Evolutionary conservation across 2,329 filamentous ascomycete species (phyloP), one percentile per base, ranked within the genome.

Genomic region (Aspergillus chevalieri): DNA sequence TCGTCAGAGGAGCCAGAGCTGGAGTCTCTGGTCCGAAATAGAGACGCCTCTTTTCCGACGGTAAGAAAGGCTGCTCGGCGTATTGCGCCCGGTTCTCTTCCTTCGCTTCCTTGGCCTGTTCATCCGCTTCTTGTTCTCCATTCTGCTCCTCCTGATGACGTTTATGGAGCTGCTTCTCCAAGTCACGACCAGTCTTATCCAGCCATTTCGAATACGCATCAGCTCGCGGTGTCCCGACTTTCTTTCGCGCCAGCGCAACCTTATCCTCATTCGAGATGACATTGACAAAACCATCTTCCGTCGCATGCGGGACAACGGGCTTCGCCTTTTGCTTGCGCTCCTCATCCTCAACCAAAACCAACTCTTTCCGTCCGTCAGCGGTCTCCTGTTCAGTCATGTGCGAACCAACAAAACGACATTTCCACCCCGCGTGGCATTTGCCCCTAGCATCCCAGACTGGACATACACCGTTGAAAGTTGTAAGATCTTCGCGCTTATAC

Each of bases 1-100:
- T 98, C 1, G 93, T 98, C 44, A 98, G 78, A 33, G 93, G 93
- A 4, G 93, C 93, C n/a, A 98, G 76, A 9, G 91, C 83, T 0
- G 93, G 93, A 1, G 93, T 98, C 67, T 97, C 92, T 1, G 85
- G 83, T 5, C 91, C 91, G 69, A 97, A 97, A 72, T 98, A 97
- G 49, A 98, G 78, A 46, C 85, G 83, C 50, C 93, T 82, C 75
- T 98, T 98, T 73, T 98, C 93, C 0, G 92, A 96, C 1, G 93
- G 84, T 63, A 86, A 82, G 64, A 96, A 84, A 0, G 92, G 92
- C 21, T 89, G 85, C 52, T 97, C 91, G n/a, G 83, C 78, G 65
- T 86, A 97, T 51, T 80, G 78, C 6, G 93, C 92, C 47, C 89
- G 81, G 52, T 86, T 82, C 46, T 95, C 90, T 52, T 86, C 74